These are phyloP conservation scores for Sechiopsis laciniata DNA, from an alignment of 306 rosid genomes.

Conservation along the genomic window DNA sequence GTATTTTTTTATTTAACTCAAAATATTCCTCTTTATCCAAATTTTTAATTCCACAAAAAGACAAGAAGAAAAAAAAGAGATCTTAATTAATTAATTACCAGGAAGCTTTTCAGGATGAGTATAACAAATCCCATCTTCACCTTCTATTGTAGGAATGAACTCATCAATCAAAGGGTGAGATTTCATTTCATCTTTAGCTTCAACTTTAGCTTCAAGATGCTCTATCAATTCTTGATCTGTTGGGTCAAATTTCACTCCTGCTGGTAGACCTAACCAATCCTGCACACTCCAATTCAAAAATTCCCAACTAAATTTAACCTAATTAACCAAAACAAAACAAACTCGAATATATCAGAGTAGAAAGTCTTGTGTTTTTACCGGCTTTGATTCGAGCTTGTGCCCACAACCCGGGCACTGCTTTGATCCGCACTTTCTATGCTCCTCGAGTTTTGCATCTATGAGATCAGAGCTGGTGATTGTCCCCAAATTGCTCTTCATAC, in stretches of 20 bases:
- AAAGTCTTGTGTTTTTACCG: conserved; percentile 39
- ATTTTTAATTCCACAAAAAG: not conserved
- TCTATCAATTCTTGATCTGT: conserved; percentile 95
- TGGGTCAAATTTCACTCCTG: conserved; percentile 98
- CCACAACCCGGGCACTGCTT: conserved; percentile 97
- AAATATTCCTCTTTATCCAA: conserved; percentile 13
- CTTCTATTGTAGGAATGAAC: conserved; percentile 93
- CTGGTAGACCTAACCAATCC: conserved; percentile 99
- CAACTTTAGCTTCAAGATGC: conserved; percentile 97
- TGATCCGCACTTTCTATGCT: conserved; percentile 87
- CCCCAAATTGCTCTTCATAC: conserved; percentile 46
- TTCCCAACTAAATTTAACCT: not conserved
- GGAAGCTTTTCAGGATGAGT: conserved; percentile 99
- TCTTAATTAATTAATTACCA: conserved; percentile 29
- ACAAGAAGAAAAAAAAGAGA: not conserved
- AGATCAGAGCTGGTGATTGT: conserved; percentile 70
- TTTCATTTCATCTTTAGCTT: conserved; percentile 53
- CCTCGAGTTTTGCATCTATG: conserved; percentile 93
- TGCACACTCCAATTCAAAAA: conserved; percentile 24
- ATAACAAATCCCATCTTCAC: conserved; percentile 98
- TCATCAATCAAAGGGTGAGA: conserved; percentile 98
- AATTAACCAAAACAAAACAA: not conserved
- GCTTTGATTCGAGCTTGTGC: conserved; percentile 72
- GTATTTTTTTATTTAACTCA: not conserved
- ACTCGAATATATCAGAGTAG: not conserved